Evolutionary conservation across 495 filamentous ascomycete species (phyloP).

Genomic region (Darksidea phi): DNA sequence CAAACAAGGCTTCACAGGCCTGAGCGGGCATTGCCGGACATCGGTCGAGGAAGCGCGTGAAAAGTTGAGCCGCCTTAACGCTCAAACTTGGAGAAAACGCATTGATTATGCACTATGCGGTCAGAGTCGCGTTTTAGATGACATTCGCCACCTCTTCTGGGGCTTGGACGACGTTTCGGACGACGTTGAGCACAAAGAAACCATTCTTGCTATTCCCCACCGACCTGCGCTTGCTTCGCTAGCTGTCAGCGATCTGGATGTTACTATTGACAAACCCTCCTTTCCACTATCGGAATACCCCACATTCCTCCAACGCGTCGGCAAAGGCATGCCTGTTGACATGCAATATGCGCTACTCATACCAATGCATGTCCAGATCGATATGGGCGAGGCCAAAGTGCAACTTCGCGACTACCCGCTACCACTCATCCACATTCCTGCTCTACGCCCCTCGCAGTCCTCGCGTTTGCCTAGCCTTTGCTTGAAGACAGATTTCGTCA

Average conservation of each 20-base stretch:
- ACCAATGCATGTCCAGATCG: conserved; percentile 83
- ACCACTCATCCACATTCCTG: conserved; percentile 86
- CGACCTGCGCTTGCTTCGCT: conserved; percentile 80
- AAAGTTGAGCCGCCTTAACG: conserved; percentile 74
- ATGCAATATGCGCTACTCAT: conserved; percentile 87
- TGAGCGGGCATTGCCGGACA: conserved; percentile 68
- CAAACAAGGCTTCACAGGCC: conserved; percentile 65
- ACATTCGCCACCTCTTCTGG: conserved; percentile 77
- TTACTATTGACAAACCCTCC: conserved; percentile 87
- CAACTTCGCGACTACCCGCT: conserved; percentile 89
- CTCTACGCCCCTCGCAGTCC: conserved; percentile 75
- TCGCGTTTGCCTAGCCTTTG: conserved; percentile 77
- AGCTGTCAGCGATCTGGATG: conserved; percentile 78
- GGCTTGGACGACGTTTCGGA: conserved; percentile 78
- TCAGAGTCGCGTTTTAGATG: conserved; percentile 70
- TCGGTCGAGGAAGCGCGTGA: conserved; percentile 71
- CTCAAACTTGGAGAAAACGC: conserved; percentile 86
- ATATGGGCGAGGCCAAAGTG: conserved; percentile 86
- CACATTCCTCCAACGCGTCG: conserved; percentile 78
- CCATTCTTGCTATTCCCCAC: conserved; percentile 80
- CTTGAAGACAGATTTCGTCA: conserved; percentile 88
- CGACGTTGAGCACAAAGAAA: conserved; percentile 78
- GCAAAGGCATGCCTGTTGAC: conserved; percentile 91
- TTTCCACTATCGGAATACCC: conserved; percentile 80
- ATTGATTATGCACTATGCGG: conserved; percentile 74